Conservation (phyloP, 352 stramenopile species). For the Pythium aphanidermatum region DNA sequence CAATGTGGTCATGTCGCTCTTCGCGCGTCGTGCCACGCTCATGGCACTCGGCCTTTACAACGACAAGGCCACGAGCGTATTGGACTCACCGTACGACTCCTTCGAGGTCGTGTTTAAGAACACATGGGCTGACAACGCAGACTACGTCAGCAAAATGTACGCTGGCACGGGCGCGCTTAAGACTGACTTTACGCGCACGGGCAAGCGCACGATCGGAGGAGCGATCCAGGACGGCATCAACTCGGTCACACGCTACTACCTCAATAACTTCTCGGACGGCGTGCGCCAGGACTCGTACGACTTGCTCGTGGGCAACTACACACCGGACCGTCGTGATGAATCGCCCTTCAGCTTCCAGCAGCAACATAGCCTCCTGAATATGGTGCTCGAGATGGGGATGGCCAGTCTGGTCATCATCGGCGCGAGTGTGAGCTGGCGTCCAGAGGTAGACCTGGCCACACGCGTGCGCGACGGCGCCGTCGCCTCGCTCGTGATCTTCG, state of each 20-base stretch:
- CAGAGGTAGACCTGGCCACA: slow-evolving; percentile 42
- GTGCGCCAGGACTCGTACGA: slow-evolving; percentile 92
- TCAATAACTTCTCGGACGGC: slow-evolving; percentile 95
- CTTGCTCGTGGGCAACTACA: slow-evolving; percentile 79
- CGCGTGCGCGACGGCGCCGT: slow-evolving; percentile 59
- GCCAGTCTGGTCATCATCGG: slow-evolving; percentile 44
- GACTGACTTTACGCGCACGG: slow-evolving; percentile 93
- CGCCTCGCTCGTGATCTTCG: slow-evolving; percentile 41
- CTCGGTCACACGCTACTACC: slow-evolving; percentile 92
- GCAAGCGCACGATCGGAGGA: slow-evolving; percentile 86
- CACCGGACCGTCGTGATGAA: slow-evolving; percentile 70
- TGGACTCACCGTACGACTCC: slow-evolving; percentile 46
- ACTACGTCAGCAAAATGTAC: slow-evolving; percentile 93
- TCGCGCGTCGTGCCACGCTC: slow-evolving; percentile 83
- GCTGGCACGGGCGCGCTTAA: slow-evolving; percentile 93
- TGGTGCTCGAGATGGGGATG: slow-evolving; percentile 51
- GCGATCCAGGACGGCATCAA: slow-evolving; percentile 94
- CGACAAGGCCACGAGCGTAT: slow-evolving; percentile 24
- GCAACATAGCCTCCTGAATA: slow-evolving; percentile 63
- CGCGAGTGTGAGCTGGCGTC: slow-evolving; percentile 58
- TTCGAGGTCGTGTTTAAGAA: slow-evolving; percentile 82
- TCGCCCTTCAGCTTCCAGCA: slow-evolving; percentile 81
- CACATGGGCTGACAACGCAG: slow-evolving; percentile 94
- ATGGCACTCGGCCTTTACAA: slow-evolving; percentile 50
- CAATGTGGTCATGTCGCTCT: slow-evolving; percentile 96